Evolutionary conservation across 164 flowering plant species (phyloP), one percentile per base, ranked within the genome.

Genomic region (Sedum album): DNA sequence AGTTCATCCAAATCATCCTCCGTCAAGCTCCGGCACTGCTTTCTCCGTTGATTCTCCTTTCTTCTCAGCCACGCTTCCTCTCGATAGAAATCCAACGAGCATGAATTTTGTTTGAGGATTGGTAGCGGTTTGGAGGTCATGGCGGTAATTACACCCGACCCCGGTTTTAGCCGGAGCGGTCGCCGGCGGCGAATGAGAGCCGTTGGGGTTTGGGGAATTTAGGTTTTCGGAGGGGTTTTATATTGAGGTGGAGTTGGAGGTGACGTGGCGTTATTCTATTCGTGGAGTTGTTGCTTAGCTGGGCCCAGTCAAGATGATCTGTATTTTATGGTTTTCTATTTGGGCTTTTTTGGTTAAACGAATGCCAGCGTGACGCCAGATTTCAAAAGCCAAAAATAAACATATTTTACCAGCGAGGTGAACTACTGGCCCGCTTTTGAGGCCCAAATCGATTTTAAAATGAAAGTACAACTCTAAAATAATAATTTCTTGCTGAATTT

Each of bases 1-100:
- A 91, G 80, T 70, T 91, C 97, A 26, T 89, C 88, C 15, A 91
- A 49, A 61, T 91, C 97, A n/a, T 88, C 96, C 65, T 88, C 88
- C 9, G 92, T 84, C 8, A 89, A 77, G 77, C 93, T 88, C 80
- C 77, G 78, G 76, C 82, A 80, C 35, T 78, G 75, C n/a, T 76
- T 71, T 6, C 18, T n/a, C 5, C 62, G 68, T 33, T 69, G 60
- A 30, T 30, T 72, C 4, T 73, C 81, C 72, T 81, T 83, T 35
- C 87, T 70, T 25, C 88, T 67, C 57, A 68, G 73, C 97, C 97
- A 91, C 13, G 81, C 85, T 76, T 80, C 87, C 18, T 85, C 85
- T 11, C 89, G 76, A 57, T 31, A 64, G 7, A 49, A 44, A 42
- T 91, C 97, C 0, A 85, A 75, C 2, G 97, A 84, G 91, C 86